These are phyloP conservation scores for Tuctoria greenei DNA, from an alignment of 176 grass and related monocot species.

Conservation along the genomic window DNA sequence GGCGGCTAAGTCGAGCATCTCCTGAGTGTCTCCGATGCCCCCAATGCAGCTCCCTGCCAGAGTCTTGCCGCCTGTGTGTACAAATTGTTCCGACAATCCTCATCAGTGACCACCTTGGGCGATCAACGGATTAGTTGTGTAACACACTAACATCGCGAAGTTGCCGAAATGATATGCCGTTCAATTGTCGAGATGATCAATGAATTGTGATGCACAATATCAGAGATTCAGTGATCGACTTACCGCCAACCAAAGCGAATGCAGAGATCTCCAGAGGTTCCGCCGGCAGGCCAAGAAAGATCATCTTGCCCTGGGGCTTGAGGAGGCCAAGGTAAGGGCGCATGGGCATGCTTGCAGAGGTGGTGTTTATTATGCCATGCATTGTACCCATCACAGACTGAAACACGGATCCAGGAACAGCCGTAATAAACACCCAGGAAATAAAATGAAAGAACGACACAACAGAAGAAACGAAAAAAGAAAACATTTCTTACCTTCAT, in stretches of 20 bases:
- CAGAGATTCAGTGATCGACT: background rate
- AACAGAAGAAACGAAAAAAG: background rate
- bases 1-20: conserved; percentile 63
- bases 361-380: conserved; percentile 63
- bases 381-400: conserved; percentile 49
- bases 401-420: background rate
- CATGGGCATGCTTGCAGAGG: conserved; percentile 34
- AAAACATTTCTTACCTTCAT: conserved; percentile 45
- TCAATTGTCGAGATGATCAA: background rate
- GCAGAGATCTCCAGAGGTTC: conserved; percentile 52
- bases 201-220: background rate
- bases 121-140: background rate
- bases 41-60: conserved; percentile 58
- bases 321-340: conserved; percentile 38
- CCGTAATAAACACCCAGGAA: background rate
- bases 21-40: conserved; percentile 56
- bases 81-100: background rate
- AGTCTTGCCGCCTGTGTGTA: conserved; percentile 42
- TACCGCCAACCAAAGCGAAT: conserved; percentile 45
- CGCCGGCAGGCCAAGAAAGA: conserved; percentile 51
- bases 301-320: conserved; percentile 54
- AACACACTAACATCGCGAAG: too few species aligned
- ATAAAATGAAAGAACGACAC: background rate
- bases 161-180: background rate
- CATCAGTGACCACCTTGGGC: background rate